These are phyloP conservation scores for Endotrypanum monterogeii DNA, from an alignment of 208 protist species.

Conservation along the genomic window DNA sequence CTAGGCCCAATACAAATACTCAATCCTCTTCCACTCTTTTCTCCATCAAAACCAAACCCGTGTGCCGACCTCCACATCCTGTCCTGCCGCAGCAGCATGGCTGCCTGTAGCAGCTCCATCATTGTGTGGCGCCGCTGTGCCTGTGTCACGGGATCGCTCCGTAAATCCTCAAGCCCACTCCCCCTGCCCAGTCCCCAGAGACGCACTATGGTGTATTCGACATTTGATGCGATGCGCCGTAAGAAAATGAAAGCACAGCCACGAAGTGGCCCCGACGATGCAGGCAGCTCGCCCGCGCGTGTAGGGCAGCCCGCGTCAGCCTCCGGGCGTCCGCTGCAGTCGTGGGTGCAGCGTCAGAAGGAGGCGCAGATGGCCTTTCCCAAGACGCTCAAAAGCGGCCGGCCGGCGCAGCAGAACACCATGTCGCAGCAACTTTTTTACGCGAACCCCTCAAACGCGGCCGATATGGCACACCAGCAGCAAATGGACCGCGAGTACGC, in stretches of 20 bases:
- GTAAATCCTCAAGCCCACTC: background rate
- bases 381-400: constrained; percentile 76
- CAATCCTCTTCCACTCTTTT: background rate
- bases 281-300: background rate
- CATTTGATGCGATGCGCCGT: constrained; percentile 32
- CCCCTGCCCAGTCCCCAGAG: constrained; percentile 8
- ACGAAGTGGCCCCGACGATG: background rate
- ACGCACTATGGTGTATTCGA: constrained; percentile 35
- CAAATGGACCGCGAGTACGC: constrained; percentile 47
- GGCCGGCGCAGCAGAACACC: constrained; percentile 68
- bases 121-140: background rate
- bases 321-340: constrained; percentile 47
- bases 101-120: background rate
- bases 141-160: background rate
- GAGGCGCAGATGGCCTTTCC: constrained; percentile 71
- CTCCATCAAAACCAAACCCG: background rate
- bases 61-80: background rate
- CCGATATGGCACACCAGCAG: constrained; percentile 46
- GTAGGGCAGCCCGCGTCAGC: constrained; percentile 9
- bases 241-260: constrained; percentile 1
- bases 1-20: background rate
- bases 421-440: constrained; percentile 62
- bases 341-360: constrained; percentile 37
- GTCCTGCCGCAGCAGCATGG: background rate
- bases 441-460: constrained; percentile 33